Evolutionary conservation across 495 filamentous ascomycete genomes (phyloP), one percentile per base, ranked within the genome.

Genomic region (Talaromyces ruber): DNA sequence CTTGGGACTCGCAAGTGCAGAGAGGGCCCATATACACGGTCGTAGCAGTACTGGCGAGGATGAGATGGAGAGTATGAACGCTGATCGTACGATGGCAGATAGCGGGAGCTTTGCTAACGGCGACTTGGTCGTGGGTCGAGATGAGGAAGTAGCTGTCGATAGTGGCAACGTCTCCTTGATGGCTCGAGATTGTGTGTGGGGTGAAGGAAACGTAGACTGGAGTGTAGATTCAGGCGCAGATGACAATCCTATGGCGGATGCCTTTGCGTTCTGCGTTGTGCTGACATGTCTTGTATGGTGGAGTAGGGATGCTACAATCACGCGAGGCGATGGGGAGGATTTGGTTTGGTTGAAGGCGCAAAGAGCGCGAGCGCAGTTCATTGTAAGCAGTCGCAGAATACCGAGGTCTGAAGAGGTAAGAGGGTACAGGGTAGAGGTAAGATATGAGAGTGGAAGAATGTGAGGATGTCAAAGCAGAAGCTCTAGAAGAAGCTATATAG

Each of bases 1-100:
- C 50, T 82, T 84, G 21, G 88, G 86, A 65, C 91, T 77, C 12
- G 91, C 88, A 65, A 95, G 79, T n/a, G 76, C 68, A 4, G 82
- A 84, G 64, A 95, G 87, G 18, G 88, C 73, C 51, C 79, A 79
- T 29, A 93, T 83, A 47, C 86, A 92, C 29, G 88, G 86, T 30
- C 79, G 78, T 25, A 97, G 81, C 6, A 96, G 82, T 21, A 88
- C 62, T 0, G 85, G 82, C 1, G 90, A 93, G 8, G 89, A 91
- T 0, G 93, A 96, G 60, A 97, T 79, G 22, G 85, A 85, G 14
- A 89, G 88, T 14, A 92, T 88, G 61, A 90, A 78, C 63, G 93
- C 78, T 8, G 91, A 92, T 26, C 93, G 88, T 50, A 97, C 72
- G 53, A 98, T 79, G 24, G 80, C 85, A 16, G 82, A 82, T 0